These are phyloP conservation scores for Borovskyia barvae DNA, from an alignment of 208 protist species.

Conservation along the genomic window DNA sequence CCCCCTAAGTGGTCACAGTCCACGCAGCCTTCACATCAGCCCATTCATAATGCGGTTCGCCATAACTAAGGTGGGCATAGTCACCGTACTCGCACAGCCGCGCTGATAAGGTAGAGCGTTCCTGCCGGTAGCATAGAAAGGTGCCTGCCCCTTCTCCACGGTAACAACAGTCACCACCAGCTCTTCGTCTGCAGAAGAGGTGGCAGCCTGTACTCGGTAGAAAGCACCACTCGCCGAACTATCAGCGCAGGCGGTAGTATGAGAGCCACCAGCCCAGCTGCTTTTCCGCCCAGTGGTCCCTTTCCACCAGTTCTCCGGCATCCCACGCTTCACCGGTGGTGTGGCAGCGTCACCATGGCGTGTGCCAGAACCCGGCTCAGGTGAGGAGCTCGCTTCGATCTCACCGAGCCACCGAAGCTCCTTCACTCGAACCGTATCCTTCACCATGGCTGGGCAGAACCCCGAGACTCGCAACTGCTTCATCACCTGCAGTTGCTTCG, in stretches of 20 bases:
- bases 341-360: neutral
- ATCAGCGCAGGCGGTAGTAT: neutral
- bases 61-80: constrained; percentile 52
- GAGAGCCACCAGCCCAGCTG: constrained; percentile 7
- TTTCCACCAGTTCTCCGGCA: constrained; percentile 82
- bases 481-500: constrained; percentile 30
- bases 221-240: neutral
- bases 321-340: constrained; percentile 10
- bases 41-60: constrained; percentile 47
- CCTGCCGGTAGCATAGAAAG: constrained; percentile 66
- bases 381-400: neutral
- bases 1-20: too few relatives aligned
- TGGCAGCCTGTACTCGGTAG: neutral
- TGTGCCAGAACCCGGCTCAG: neutral
- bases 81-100: constrained; percentile 71
- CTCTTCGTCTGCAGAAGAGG: neutral
- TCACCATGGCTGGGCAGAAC: constrained; percentile 86
- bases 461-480: constrained; percentile 52
- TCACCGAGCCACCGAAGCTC: constrained; percentile 51
- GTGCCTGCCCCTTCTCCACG: constrained; percentile 61
- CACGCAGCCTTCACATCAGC: too few relatives aligned
- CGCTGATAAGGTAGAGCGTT: constrained; percentile 67
- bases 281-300: too few relatives aligned
- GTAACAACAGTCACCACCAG: constrained; percentile 66
- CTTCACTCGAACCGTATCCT: constrained; percentile 51